Conservation (phyloP, 108 stramenopile genomes). For the Bacterosira constricta region DNA sequence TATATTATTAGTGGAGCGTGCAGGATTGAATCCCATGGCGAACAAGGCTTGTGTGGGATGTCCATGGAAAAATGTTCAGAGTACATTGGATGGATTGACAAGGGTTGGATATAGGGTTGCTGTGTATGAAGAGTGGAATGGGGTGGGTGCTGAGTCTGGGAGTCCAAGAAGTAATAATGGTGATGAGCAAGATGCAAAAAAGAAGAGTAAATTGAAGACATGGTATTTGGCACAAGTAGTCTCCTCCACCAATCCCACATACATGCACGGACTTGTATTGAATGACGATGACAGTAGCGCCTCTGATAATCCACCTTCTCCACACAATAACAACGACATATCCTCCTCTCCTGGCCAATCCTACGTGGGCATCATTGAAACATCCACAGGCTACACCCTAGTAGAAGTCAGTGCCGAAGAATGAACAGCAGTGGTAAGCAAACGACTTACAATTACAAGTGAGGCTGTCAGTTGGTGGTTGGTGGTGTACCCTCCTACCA, state of each 20-base stretch:
- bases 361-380: slow-evolving; percentile 77
- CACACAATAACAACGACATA: slow-evolving; percentile 26
- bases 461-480: slow-evolving; percentile 86
- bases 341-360: slow-evolving; percentile 58
- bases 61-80: slow-evolving; percentile 88
- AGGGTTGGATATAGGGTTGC: slow-evolving; percentile 86
- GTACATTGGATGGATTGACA: slow-evolving; percentile 88
- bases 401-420: slow-evolving; percentile 81
- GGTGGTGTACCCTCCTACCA: slow-evolving; percentile 78
- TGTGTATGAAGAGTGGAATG: slow-evolving; percentile 76
- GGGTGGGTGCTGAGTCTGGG: slow-evolving; percentile 9
- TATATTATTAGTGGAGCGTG: slow-evolving; percentile 93
- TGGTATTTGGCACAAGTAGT: slow-evolving; percentile 87
- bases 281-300: slow-evolving; percentile 41
- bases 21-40: slow-evolving; percentile 96
- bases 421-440: slow-evolving; percentile 68
- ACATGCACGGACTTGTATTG: slow-evolving; percentile 86
- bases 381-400: slow-evolving; percentile 70
- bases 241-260: slow-evolving; percentile 89
- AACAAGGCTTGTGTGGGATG: slow-evolving; percentile 91
- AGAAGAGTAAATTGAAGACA: slow-evolving; percentile 57
- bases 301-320: slow-evolving; percentile 13
- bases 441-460: slow-evolving; percentile 74
- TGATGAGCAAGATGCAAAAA: no score
- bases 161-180: slow-evolving; percentile 11